phyloP scores from a whole-genome alignment of 257 asterid species.

The Scutellaria barbata region DNA sequence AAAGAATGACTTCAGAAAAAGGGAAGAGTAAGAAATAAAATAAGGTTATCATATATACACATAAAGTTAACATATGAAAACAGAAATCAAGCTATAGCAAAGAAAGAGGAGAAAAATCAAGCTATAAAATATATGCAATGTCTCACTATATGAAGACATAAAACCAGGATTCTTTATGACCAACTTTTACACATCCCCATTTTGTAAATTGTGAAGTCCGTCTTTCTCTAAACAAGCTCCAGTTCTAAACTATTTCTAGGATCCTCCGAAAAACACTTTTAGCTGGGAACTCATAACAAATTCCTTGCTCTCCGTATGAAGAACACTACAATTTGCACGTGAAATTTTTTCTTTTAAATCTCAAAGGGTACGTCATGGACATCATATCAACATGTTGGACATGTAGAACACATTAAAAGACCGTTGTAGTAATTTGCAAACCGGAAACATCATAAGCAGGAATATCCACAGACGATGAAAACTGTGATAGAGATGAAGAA shows the following conservation, averaged over 20 bases:
- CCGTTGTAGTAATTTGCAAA: slow-evolving; percentile 35
- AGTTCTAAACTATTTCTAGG: not conserved
- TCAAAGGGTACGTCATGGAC: not conserved
- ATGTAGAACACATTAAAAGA: not conserved
- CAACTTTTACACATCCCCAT: too few relatives aligned
- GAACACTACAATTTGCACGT: slow-evolving; percentile 9
- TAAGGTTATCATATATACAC: slow-evolving; percentile 65
- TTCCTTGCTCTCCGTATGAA: not conserved
- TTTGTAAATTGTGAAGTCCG: not conserved
- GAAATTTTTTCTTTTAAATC: slow-evolving; percentile 1
- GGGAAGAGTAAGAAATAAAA: slow-evolving; percentile 24
- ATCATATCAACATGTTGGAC: not conserved
- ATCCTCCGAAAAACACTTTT: slow-evolving; percentile 15
- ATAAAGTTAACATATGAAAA: slow-evolving; percentile 82
- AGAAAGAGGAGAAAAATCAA: slow-evolving; percentile 86
- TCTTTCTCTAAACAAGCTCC: not conserved
- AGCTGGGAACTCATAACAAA: slow-evolving; percentile 11
- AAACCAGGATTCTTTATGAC: too few relatives aligned
- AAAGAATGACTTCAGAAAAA: slow-evolving; percentile 22
- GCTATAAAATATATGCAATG: too few relatives aligned
- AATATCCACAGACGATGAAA: slow-evolving; percentile 99
- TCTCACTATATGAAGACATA: too few relatives aligned
- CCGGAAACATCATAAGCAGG: slow-evolving; percentile 95
- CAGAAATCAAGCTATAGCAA: slow-evolving; percentile 65
- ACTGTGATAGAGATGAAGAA: too few relatives aligned